Percentiles rank a stretch among this genome's conserved stretches.
Conservation (phyloP, 177 flowering plant genomes). For the Vitis hybrid region DNA sequence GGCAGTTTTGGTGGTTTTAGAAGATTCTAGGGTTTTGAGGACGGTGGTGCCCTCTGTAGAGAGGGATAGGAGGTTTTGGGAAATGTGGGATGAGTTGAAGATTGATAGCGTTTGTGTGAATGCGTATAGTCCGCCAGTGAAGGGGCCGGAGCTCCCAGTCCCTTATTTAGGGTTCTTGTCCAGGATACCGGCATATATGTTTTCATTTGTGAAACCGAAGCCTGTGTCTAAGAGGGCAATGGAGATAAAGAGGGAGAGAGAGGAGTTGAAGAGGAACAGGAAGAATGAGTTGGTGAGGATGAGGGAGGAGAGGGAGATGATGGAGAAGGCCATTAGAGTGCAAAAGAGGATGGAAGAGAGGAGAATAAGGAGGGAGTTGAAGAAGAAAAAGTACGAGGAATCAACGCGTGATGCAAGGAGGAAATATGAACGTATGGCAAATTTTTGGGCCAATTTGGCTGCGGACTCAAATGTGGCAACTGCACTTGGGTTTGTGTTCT, state of each 20-base stretch:
- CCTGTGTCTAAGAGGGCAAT: conserved; percentile 61
- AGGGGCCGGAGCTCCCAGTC: conserved; percentile 63
- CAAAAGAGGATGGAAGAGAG: conserved; percentile 66
- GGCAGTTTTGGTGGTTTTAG: conserved; percentile 71
- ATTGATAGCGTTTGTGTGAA: conserved; percentile 64
- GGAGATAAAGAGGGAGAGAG: conserved; percentile 61
- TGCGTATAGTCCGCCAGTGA: conserved; percentile 81
- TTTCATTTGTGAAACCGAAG: conserved; percentile 41
- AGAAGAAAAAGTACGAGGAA: conserved; percentile 43
- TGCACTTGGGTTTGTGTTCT: conserved; percentile 68
- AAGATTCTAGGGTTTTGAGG: conserved; percentile 80
- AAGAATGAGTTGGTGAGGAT: conserved; percentile 42
- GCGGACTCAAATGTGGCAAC: conserved; percentile 51
- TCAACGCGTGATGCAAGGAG: conserved; percentile 40
- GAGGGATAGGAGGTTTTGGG: conserved; percentile 75
- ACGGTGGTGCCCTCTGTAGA: conserved; percentile 72
- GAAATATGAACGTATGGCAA: conserved; percentile 39
- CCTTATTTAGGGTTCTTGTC: conserved; percentile 67
- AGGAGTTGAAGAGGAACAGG: conserved; percentile 46
- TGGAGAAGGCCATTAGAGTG: conserved; percentile 50
- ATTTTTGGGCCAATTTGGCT: conserved; percentile 57
- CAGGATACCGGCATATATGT: conserved; percentile 33
- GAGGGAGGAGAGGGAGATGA: conserved; percentile 56
- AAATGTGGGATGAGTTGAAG: conserved; percentile 62
- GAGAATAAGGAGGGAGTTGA: conserved; percentile 44